A percentile compares a stretch with the other conserved stretches of the same genome.
Evolutionary conservation across 495 filamentous ascomycete genomes (phyloP).

Genomic region (Neurospora hispaniola): DNA sequence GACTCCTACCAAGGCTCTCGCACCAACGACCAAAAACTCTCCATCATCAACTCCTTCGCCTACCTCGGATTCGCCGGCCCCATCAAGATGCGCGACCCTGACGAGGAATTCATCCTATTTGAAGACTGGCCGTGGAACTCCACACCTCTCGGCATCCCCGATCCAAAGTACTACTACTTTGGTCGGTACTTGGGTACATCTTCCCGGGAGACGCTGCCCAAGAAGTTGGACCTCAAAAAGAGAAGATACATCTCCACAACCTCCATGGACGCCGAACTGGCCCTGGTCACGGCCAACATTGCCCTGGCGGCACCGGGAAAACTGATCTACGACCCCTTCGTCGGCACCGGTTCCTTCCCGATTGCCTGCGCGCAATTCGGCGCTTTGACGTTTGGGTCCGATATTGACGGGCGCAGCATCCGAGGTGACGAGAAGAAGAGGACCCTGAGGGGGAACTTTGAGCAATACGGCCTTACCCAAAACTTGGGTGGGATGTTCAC

Average conservation of each 20-base stretch:
- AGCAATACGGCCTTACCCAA: conserved; percentile 62
- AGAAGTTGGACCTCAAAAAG: conserved; percentile 83
- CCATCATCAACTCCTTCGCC: conserved; percentile 68
- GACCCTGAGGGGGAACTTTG: conserved; percentile 63
- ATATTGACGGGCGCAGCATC: conserved; percentile 86
- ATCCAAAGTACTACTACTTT: conserved; percentile 56
- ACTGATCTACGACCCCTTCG: conserved; percentile 86
- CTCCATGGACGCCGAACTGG: conserved; percentile 90
- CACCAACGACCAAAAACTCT: conserved; percentile 42
- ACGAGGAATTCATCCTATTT: conserved; percentile 64
- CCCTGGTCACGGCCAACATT: conserved; percentile 86
- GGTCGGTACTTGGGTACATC: conserved; percentile 57
- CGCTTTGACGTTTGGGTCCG: conserved; percentile 65
- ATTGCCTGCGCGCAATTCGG: conserved; percentile 86
- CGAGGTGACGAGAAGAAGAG: conserved; percentile 47
- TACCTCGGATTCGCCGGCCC: conserved; percentile 69
- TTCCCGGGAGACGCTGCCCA: conserved; percentile 47
- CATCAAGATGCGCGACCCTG: conserved; percentile 60
- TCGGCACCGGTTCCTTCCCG: conserved; percentile 85
- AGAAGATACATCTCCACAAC: conserved; percentile 88
- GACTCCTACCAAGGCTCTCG: conserved; percentile 69
- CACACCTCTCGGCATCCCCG: conserved; percentile 25
- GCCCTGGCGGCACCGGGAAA: conserved; percentile 71
- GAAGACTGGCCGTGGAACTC: conserved; percentile 60
- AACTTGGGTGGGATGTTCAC: conserved; percentile 67